A percentile compares a stretch with the other conserved stretches of the same genome.
These are phyloP conservation scores for Lachancea lanzarotensis DNA, from an alignment of 805 yeast species.

Conservation along the genomic window DNA sequence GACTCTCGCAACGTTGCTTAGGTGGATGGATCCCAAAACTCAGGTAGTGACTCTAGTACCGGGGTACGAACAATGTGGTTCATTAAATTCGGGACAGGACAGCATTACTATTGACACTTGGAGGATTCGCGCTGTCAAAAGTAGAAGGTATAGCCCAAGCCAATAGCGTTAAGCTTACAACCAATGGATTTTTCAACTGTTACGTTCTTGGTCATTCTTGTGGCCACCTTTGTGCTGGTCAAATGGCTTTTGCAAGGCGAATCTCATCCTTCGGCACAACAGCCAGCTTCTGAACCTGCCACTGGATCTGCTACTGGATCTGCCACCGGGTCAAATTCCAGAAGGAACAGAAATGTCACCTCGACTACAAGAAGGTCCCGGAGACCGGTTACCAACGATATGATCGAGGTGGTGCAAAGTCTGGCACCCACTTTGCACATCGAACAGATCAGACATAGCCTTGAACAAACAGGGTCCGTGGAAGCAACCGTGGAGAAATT, in stretches of 20 bases:
- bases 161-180: no score
- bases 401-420: conserved; percentile 82
- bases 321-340: conserved; percentile 1
- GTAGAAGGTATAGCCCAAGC: not conserved
- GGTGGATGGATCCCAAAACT: not conserved
- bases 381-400: conserved; percentile 53
- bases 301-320: conserved; percentile 1
- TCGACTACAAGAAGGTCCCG: conserved; percentile 20
- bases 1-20: no score
- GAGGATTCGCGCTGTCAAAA: not conserved
- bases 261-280: conserved; percentile 36
- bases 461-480: conserved; percentile 72
- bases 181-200: conserved; percentile 50
- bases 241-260: conserved; percentile 63
- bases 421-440: conserved; percentile 67
- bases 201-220: conserved; percentile 42
- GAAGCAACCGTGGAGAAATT: conserved; percentile 72
- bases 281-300: conserved; percentile 4
- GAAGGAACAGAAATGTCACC: conserved; percentile 9
- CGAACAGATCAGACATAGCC: conserved; percentile 66
- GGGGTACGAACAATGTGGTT: conserved; percentile 1
- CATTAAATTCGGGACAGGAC: no score
- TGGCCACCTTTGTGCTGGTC: conserved; percentile 50
- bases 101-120: not conserved
- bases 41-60: not conserved